Percentiles rank a stretch among this genome's conserved stretches.
Evolutionary conservation across 1,139 yeast species (phyloP).

Genomic region (Meyerozyma guilliermondii): DNA sequence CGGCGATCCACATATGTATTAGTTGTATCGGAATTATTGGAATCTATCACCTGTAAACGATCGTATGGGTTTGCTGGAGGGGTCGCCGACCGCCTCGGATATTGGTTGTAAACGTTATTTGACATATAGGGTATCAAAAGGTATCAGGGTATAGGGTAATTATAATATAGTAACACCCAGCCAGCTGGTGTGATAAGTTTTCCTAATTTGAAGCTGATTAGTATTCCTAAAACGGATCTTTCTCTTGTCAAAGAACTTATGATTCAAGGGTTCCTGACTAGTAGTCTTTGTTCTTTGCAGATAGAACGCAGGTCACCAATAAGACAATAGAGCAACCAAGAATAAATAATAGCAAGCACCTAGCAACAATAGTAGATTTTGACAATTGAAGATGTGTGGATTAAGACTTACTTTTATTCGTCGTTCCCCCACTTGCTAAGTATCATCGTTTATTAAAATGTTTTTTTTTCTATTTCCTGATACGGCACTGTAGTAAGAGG

Average conservation of each 20-base stretch:
- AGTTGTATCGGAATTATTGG: constrained; percentile 10
- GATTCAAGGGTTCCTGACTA: background rate
- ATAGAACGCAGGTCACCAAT: background rate
- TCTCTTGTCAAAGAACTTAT: background rate
- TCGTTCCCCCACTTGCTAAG: background rate
- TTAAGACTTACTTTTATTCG: background rate
- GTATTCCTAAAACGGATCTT: background rate
- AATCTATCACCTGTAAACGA: constrained; percentile 6
- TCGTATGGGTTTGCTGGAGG: background rate
- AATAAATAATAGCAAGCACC: background rate
- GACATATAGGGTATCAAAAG: background rate
- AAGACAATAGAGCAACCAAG: background rate
- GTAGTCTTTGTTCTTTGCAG: background rate
- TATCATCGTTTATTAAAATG: background rate
- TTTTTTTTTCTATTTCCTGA: constrained; percentile 1
- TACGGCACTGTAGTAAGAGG: background rate
- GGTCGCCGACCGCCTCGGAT: background rate
- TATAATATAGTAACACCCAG: background rate
- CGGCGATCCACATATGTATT: constrained; percentile 10
- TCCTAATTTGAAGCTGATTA: background rate
- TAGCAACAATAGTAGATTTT: background rate
- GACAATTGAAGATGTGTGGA: background rate
- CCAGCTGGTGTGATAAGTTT: background rate
- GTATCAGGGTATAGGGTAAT: background rate
- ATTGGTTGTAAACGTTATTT: background rate